Base-by-base conservation (phyloP, 1,284 basidiomycete species). In the Ustilago trichophora region DNA sequence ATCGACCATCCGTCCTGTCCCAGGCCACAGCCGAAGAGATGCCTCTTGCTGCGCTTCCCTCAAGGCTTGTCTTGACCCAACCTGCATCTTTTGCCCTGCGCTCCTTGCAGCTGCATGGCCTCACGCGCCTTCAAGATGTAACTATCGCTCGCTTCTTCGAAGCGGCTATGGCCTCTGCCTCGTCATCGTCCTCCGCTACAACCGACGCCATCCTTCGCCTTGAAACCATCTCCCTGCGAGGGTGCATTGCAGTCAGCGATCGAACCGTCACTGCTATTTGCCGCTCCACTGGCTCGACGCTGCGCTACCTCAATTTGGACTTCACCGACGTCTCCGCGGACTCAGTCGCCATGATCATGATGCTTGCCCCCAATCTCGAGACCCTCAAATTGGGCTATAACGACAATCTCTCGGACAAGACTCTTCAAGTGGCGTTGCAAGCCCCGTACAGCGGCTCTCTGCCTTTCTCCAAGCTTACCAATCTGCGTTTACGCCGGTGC, bases 281-380 rank as follows among this genome's bases (percentile, higher is more conserved):
- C 29, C 43, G 46, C 3, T 52, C 57, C 1, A 56, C 57, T 1
- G 58, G 58, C 15, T 8, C 45, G 12, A 62, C 58, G 7, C 49
- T 68, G 9, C 40, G 32, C n/a, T 57, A 68, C 19, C 49, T 68
- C 44, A 68, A 68, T 19, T 36, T 68, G 16, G 65, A 68, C 46
- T 62, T 42, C n/a, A 68, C 65, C 24, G 58, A 68, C 46, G 36
- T 68, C 19, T 36, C 57, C 2, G 57, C 65, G 11, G 33, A 62
- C 8, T 53, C 57, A 6, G 57, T 68, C 11, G 7, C 34, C 2
- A 12, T 25, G 11, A 49, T 68, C 27, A 57, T 68, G 49, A 38
- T 16, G n/a, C 19, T 10, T 2, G 26, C 22, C 3, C 53, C 53
- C 6, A 37, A 62, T 6, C 16, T 68, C 1, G 38, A 53, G 13